These are phyloP conservation scores for Solanum phureja DNA, from an alignment of 257 asterid species.

Conservation along the genomic window DNA sequence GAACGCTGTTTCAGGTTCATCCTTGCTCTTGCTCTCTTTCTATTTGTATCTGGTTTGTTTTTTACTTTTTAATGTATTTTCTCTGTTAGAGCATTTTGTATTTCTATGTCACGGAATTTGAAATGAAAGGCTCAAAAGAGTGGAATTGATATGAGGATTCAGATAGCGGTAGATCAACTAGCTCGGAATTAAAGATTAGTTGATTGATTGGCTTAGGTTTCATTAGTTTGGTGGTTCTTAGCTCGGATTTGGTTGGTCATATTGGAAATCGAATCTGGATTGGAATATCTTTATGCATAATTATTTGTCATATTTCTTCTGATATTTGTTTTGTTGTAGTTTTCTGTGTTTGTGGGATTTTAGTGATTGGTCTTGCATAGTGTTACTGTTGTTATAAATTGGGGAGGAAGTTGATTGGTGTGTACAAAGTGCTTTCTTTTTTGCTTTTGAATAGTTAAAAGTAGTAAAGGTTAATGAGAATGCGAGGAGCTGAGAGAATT, in stretches of 20 bases:
- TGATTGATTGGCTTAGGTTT: background rate
- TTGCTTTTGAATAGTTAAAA: background rate
- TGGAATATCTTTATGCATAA: background rate
- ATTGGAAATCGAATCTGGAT: background rate
- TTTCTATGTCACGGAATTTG: background rate
- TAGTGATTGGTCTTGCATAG: background rate
- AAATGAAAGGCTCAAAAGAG: background rate
- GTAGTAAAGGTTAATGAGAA: background rate
- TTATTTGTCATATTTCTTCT: background rate
- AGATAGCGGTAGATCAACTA: background rate
- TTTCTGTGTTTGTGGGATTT: background rate
- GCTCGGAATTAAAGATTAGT: background rate
- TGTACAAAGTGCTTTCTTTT: background rate
- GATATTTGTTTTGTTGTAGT: background rate
- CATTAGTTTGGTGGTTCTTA: background rate
- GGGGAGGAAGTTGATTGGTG: background rate
- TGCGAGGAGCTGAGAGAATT: background rate
- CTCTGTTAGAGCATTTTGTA: background rate
- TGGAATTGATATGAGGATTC: background rate
- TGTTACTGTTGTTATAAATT: background rate
- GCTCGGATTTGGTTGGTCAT: background rate
- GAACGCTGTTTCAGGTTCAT: background rate
- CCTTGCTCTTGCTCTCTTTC: background rate
- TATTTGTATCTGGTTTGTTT: background rate
- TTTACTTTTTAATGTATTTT: background rate